Percentiles rank a stretch among this genome's conserved stretches.
These are phyloP conservation scores for Microdochium bolleyi DNA, from an alignment of 2,329 filamentous ascomycete species.

Conservation along the genomic window DNA sequence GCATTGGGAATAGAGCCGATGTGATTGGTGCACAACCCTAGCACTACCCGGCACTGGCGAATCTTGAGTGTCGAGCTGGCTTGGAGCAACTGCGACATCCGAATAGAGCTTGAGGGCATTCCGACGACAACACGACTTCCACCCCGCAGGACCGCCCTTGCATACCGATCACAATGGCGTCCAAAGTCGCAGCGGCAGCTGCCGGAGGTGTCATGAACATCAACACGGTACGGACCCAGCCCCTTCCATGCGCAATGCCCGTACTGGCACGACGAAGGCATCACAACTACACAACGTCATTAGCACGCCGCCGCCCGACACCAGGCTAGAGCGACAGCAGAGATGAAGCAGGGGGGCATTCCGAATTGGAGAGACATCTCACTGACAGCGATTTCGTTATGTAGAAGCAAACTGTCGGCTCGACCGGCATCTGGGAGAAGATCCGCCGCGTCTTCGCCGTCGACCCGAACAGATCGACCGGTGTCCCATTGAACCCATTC, in stretches of 20 bases:
- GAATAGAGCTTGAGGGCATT: background rate
- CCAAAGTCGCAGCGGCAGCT: slow-evolving; percentile 50
- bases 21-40: background rate
- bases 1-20: background rate
- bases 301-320: no score
- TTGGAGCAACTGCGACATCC: background rate
- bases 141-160: slow-evolving; percentile 4
- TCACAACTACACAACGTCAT: background rate
- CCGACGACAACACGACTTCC: background rate
- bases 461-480: slow-evolving; percentile 82
- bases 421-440: slow-evolving; percentile 77
- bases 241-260: background rate
- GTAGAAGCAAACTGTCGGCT: slow-evolving; percentile 95
- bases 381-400: slow-evolving; percentile 4
- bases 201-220: slow-evolving; percentile 47
- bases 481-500: slow-evolving; percentile 86
- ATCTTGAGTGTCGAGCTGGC: background rate
- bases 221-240: slow-evolving; percentile 41
- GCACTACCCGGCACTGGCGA: background rate
- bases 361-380: no score
- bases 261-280: background rate
- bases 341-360: no score
- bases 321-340: no score
- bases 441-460: slow-evolving; percentile 73
- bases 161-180: slow-evolving; percentile 44